Base-by-base conservation (phyloP, 768 basidiomycete genomes). In the Albatrellus ellisii region DNA sequence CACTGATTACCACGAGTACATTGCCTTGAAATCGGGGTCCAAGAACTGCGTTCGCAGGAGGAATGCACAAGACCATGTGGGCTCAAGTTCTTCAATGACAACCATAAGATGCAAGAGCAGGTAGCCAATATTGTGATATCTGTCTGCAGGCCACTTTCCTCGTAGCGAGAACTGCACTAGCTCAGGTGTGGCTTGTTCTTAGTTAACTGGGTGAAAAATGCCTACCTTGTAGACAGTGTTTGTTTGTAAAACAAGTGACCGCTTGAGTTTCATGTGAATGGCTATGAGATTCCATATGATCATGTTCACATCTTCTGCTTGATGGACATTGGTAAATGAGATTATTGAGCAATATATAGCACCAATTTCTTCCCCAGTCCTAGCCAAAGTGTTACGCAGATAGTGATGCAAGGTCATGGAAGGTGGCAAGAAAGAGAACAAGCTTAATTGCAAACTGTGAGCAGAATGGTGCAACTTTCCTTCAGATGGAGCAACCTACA, bases 21-120 rank as follows among this genome's bases (percentile, higher is more conserved):
- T 89, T 86, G 1, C 88, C 88, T 48, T 90, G 77, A 50, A 91
- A 48, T 78, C 74, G 0, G 79, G 67, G 54, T 90, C 86, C 26
- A 78, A 62, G 45, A 92, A 71, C 12, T 84, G 67, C 0, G 84
- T 84, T 25, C 86, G 64, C 15, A 70, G 70, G 14, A 91, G 66
- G 47, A 90, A 76, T 0, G 87, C 87, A 10, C 68, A 66, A 1
- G 79, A 67, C 88, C 88, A 92, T 9, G 75, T 67, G 1, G 76
- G 74, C 37, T 88, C 81, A 37, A 90, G 64, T 46, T 79, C 72
- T 32, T 75, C 71, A 7, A 86, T 60, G 10, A 85, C 72, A 6
- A 82, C 84, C 61, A 79, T 67, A 6, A 92, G 58, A 51, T 89
- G 77, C 0, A 79, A 76, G 3, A 92, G 62, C 0, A 77, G 68